Evolutionary conservation across 768 basidiomycete genomes (phyloP).

Genomic region (Lyophyllum atratum): DNA sequence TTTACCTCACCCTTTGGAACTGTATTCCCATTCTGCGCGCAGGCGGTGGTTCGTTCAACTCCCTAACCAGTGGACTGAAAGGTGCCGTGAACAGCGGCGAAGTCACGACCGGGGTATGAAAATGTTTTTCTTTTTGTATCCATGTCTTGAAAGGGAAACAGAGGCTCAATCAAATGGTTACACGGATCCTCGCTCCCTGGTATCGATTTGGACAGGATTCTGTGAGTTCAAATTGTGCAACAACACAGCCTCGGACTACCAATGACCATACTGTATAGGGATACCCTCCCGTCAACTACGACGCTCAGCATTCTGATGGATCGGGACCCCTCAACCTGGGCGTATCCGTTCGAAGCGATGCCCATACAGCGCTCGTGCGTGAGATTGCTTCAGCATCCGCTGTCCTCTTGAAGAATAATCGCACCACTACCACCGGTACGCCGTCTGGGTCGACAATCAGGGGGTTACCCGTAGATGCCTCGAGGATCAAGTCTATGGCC

Average conservation of each 20-base stretch:
- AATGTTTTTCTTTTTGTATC: background rate
- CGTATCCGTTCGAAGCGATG: slow-evolving; percentile 43
- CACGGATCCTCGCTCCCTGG: slow-evolving; percentile 45
- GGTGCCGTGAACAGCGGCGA: slow-evolving; percentile 34
- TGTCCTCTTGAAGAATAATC: slow-evolving; percentile 68
- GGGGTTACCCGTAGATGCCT: slow-evolving; percentile 46
- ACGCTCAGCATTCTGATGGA: slow-evolving; percentile 46
- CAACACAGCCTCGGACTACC: too few species aligned
- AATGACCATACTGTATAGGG: too few species aligned
- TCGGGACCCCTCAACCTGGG: slow-evolving; percentile 44
- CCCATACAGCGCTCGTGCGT: slow-evolving; percentile 51
- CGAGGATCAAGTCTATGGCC: slow-evolving; percentile 55
- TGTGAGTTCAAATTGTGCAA: slow-evolving; percentile 26
- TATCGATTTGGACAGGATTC: slow-evolving; percentile 51
- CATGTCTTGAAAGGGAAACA: slow-evolving; percentile 8
- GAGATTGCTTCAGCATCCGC: slow-evolving; percentile 69
- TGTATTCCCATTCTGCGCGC: background rate
- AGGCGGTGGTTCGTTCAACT: slow-evolving; percentile 42
- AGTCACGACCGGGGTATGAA: slow-evolving; percentile 32
- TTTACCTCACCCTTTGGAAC: background rate
- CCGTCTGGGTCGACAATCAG: slow-evolving; percentile 33
- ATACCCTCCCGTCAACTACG: slow-evolving; percentile 48
- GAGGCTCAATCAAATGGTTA: slow-evolving; percentile 49
- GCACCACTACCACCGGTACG: slow-evolving; percentile 36
- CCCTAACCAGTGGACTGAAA: slow-evolving; percentile 28